These are phyloP conservation scores for Pichia sp. DNA, from an alignment of 1,139 yeast genomes.

Conservation along the genomic window DNA sequence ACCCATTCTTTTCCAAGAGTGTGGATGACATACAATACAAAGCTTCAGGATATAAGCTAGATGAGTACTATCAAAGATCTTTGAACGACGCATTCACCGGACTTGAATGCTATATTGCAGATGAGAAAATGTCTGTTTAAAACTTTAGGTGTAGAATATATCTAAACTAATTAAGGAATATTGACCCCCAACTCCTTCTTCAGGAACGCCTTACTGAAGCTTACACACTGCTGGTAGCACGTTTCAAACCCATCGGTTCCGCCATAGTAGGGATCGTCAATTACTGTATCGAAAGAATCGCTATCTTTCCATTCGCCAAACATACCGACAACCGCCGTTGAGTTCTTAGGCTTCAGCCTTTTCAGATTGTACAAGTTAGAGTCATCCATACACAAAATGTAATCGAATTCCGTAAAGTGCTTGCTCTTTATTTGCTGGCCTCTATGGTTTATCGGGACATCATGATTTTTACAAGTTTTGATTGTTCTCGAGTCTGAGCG, in stretches of 20 bases:
- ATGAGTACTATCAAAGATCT: constrained; percentile 67
- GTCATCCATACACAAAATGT: constrained; percentile 81
- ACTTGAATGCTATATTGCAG: constrained; percentile 70
- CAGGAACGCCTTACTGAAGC: constrained; percentile 66
- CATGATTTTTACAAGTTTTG: constrained; percentile 63
- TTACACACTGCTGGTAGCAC: constrained; percentile 68
- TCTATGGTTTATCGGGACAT: constrained; percentile 67
- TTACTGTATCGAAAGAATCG: constrained; percentile 47
- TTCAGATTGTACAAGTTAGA: constrained; percentile 58
- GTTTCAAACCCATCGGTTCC: constrained; percentile 77
- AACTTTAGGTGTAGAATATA: not conserved
- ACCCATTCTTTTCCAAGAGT: constrained; percentile 55
- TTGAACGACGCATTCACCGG: constrained; percentile 89
- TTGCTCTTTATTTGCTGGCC: constrained; percentile 64
- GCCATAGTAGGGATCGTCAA: constrained; percentile 91
- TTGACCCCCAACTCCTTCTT: constrained; percentile 39
- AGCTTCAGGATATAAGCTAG: constrained; percentile 83
- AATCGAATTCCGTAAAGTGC: constrained; percentile 73
- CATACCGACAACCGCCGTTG: constrained; percentile 49
- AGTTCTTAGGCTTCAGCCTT: constrained; percentile 52
- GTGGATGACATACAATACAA: constrained; percentile 63
- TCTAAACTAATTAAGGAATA: not conserved
- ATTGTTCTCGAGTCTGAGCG: constrained; percentile 73
- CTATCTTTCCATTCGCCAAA: constrained; percentile 77
- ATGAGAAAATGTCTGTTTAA: constrained; percentile 45